Evolutionary conservation across 1,284 basidiomycete genomes (phyloP), one percentile per base, ranked within the genome.

Genomic region (Rhodofomes roseus): DNA sequence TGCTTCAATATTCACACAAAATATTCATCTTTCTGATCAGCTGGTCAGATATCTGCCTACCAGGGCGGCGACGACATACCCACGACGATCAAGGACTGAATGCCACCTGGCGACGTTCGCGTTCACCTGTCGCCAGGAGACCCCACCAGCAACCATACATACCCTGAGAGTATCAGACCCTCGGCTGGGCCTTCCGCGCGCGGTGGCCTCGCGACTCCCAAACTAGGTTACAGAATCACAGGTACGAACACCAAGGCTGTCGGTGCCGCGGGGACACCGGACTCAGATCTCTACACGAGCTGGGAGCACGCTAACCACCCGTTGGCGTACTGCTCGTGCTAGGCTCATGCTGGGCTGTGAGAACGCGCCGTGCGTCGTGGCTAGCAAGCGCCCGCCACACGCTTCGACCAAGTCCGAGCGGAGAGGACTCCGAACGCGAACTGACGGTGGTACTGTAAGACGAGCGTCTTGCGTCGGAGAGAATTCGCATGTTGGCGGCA

Each of bases 61-160:
- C 4, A 25, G 5, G 48, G 36, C 27, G n/a, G 50, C 50, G 34
- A 52, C 50, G 50, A 23, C 50, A 20, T 52, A 52, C 50, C 50
- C 50, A 52, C 50, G 50, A 52, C 50, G 50, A 52, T 52, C 50
- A 52, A 52, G 50, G 50, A 34, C 50, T 23, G 14, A 18, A 22
- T 22, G 31, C 31, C 20, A 36, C 29, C 50, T 36, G 29, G 50
- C 50, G 34, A 37, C n/a, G 31, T 36, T 52, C 31, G 27, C 11
- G 12, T 22, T 18, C 50, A 34, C 27, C 50, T 36, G 50, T 29
- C 46, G 46, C 46, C 14, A 9, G 37, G 37, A 14, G 16, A 39
- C 37, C 37, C 37, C 14, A 18, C 37, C 46, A 48, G 46, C 46
- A 48, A 29, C 46, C 41, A 20, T 27, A 46, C 16, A 12, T 23